Percentiles rank a stretch among this genome's conserved stretches.
Evolutionary conservation across 257 asterid species (phyloP).

Genomic region (Nicotiana noctiflora): DNA sequence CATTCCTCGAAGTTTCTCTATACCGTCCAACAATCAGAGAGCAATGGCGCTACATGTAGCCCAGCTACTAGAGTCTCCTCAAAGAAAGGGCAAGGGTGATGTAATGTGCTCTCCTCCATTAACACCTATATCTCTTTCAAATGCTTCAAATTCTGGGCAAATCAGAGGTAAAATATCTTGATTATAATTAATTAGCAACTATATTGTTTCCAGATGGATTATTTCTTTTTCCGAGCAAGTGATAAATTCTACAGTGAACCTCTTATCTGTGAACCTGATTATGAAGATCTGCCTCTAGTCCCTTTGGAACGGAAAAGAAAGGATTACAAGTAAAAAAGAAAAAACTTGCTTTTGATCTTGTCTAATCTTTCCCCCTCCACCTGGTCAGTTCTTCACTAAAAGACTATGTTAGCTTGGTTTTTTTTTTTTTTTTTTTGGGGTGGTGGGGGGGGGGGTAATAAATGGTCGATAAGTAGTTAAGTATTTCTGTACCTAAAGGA

Average conservation of each 20-base stretch:
- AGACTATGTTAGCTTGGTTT: neutral
- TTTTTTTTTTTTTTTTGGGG: too few relatives aligned
- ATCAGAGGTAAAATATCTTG: slow-evolving; percentile 51
- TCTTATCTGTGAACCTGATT: neutral
- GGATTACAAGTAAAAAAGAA: neutral
- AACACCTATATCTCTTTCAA: slow-evolving; percentile 65
- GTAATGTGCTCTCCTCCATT: slow-evolving; percentile 68
- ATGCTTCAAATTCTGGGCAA: slow-evolving; percentile 46
- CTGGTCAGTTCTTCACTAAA: neutral
- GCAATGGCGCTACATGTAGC: slow-evolving; percentile 37
- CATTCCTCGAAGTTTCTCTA: slow-evolving; percentile 78
- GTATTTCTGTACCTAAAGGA: neutral
- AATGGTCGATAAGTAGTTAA: neutral
- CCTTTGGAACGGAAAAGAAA: neutral
- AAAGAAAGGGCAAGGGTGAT: slow-evolving; percentile 35
- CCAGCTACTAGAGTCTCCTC: slow-evolving; percentile 51
- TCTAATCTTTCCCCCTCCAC: neutral
- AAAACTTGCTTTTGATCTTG: neutral
- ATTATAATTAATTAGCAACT: neutral
- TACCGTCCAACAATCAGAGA: slow-evolving; percentile 60
- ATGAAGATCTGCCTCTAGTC: neutral
- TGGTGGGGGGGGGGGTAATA: neutral
- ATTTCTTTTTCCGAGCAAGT: neutral
- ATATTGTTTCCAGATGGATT: neutral
- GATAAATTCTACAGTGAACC: neutral